phyloP scores from a whole-genome alignment of 2,329 filamentous ascomycete genomes.

The Aspergillus sp. region DNA sequence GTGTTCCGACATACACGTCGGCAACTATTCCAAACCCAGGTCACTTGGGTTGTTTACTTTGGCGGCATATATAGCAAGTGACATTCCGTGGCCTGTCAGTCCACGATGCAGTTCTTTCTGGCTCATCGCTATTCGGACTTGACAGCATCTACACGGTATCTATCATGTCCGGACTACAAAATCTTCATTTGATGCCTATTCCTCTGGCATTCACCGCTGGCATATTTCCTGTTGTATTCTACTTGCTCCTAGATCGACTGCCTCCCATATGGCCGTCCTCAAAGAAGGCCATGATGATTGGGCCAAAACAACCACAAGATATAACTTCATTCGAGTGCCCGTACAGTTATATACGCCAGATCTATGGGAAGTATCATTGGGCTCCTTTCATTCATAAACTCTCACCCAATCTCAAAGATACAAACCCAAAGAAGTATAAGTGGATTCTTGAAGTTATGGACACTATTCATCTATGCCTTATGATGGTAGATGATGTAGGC shows the following conservation, averaged over 20 bases:
- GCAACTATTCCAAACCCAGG: neutral
- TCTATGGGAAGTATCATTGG: constrained; percentile 24
- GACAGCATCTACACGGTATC: neutral
- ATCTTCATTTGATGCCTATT: constrained; percentile 8
- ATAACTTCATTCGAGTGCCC: constrained; percentile 21
- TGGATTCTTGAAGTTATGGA: constrained; percentile 27
- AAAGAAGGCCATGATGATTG: constrained; percentile 18
- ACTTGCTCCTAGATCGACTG: constrained; percentile 13
- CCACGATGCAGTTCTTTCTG: neutral
- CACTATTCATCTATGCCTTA: constrained; percentile 24
- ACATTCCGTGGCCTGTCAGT: neutral
- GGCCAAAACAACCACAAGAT: constrained; percentile 14
- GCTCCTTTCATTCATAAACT: constrained; percentile 23
- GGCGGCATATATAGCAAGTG: neutral
- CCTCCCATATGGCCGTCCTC: constrained; percentile 14
- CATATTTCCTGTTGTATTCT: constrained; percentile 6
- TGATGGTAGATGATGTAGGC: constrained; percentile 24
- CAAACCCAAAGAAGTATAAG: constrained; percentile 17
- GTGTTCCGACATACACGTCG: neutral
- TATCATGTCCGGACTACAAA: constrained; percentile 5
- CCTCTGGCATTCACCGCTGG: constrained; percentile 7
- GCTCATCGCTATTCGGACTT: neutral
- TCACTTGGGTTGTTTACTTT: neutral
- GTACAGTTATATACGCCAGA: constrained; percentile 20
- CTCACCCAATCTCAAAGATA: constrained; percentile 14